Conservation (phyloP, 2,329 filamentous ascomycete species). For the Fusarium veterinarium region DNA sequence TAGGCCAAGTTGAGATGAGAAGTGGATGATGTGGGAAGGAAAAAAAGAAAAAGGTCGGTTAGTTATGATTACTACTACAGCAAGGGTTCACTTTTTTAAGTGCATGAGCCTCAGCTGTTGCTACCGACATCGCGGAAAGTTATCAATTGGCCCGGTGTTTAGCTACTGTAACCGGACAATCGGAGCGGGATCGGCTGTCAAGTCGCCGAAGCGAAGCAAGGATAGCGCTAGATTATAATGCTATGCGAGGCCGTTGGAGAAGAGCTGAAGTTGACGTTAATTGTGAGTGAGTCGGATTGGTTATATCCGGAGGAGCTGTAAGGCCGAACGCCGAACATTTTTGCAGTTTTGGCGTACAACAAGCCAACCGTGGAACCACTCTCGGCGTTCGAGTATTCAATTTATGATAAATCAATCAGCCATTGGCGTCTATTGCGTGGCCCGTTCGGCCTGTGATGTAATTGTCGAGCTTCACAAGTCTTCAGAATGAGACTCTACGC, state of each 20-base stretch:
- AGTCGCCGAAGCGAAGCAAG: slow-evolving; percentile 18
- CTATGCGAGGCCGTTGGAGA: slow-evolving; percentile 17
- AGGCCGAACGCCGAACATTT: slow-evolving; percentile 35
- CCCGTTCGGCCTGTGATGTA: slow-evolving; percentile 24
- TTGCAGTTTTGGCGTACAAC: slow-evolving; percentile 14
- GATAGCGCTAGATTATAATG: slow-evolving; percentile 18
- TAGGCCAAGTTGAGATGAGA: background rate
- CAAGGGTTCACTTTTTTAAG: slow-evolving; percentile 23
- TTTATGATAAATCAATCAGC: background rate
- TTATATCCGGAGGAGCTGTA: slow-evolving; percentile 35
- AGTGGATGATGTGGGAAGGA: slow-evolving; percentile 13
- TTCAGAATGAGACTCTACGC: slow-evolving; percentile 42
- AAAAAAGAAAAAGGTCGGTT: slow-evolving; percentile 5
- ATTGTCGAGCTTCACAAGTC: slow-evolving; percentile 32
- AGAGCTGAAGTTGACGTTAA: slow-evolving; percentile 6
- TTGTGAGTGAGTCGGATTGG: background rate
- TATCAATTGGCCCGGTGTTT: slow-evolving; percentile 24
- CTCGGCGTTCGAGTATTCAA: background rate
- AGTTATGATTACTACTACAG: slow-evolving; percentile 19
- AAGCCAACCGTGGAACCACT: slow-evolving; percentile 4
- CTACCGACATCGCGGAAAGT: slow-evolving; percentile 8
- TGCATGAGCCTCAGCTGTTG: slow-evolving; percentile 28
- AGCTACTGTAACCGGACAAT: slow-evolving; percentile 24
- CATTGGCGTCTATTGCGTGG: slow-evolving; percentile 23
- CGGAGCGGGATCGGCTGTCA: slow-evolving; percentile 26